Conservation (phyloP, 2,329 filamentous ascomycete genomes). For the Samsoniella hepiali region DNA sequence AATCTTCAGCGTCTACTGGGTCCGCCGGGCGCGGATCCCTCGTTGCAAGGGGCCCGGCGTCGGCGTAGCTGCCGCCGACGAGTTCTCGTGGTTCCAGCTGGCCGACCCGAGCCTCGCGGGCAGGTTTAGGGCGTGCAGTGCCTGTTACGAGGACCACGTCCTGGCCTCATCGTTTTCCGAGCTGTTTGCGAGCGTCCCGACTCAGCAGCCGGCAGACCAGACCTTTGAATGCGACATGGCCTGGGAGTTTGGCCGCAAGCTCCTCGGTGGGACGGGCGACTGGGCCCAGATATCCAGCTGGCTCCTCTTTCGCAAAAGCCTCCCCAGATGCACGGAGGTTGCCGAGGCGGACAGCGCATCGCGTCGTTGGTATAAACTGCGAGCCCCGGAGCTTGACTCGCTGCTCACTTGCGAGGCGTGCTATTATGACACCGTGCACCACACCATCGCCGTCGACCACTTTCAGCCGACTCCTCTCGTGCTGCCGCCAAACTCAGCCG, state of each 20-base stretch:
- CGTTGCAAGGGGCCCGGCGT: background rate
- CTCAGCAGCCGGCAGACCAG: background rate
- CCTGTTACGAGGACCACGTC: constrained; percentile 6
- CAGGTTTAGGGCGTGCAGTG: constrained; percentile 1
- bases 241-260: constrained; percentile 3
- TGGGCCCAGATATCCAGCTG: constrained; percentile 3
- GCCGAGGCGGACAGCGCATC: background rate
- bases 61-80: background rate
- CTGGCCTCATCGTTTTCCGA: background rate
- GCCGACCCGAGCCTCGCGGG: background rate
- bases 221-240: constrained; percentile 2
- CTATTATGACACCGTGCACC: constrained; percentile 12
- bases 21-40: background rate
- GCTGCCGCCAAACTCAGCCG: background rate
- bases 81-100: constrained; percentile 3
- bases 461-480: background rate
- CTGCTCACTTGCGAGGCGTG: constrained; percentile 7
- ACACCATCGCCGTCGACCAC: background rate
- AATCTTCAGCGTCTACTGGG: background rate
- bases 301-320: background rate
- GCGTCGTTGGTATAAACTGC: constrained; percentile 4
- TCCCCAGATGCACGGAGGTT: background rate
- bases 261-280: constrained; percentile 1
- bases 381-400: background rate
- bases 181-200: background rate